Evolutionary conservation across 345 rosid species (phyloP).

Genomic region (Limnanthes douglasii): DNA sequence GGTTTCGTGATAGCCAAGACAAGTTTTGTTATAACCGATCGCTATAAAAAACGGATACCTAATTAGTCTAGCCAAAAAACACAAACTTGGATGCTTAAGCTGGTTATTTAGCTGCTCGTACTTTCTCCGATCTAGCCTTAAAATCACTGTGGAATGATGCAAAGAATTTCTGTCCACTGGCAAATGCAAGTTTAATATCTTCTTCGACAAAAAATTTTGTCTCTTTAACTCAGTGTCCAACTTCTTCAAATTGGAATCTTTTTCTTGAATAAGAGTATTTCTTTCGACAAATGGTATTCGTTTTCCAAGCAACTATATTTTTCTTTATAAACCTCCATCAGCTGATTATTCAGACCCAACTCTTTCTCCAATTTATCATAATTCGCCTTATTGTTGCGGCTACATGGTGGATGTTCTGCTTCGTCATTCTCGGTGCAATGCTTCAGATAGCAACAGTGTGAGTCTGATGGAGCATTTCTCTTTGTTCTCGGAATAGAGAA

Average conservation of each 20-base stretch:
- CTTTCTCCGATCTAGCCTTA: constrained; percentile 44
- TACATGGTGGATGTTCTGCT: constrained; percentile 13
- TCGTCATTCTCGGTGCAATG: too few relatives aligned
- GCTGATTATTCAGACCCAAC: constrained; percentile 22
- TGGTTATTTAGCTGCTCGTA: too few relatives aligned
- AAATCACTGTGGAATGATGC: constrained; percentile 47
- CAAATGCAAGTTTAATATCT: constrained; percentile 60
- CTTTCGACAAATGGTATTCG: constrained; percentile 36
- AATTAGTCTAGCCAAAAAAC: too few relatives aligned
- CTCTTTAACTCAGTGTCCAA: constrained; percentile 40
- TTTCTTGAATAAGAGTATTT: constrained; percentile 55
- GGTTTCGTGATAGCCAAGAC: too few relatives aligned
- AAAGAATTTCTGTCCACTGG: constrained; percentile 40
- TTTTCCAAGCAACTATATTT: constrained; percentile 33
- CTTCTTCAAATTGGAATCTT: constrained; percentile 51
- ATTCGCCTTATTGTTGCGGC: constrained; percentile 50
- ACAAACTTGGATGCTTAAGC: too few relatives aligned
- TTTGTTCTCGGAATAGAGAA: constrained; percentile 23
- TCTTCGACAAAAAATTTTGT: constrained; percentile 51
- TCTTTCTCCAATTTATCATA: constrained; percentile 31
- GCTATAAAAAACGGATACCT: too few relatives aligned
- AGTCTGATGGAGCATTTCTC: constrained; percentile 31
- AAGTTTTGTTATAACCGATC: too few relatives aligned
- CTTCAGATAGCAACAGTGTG: constrained; percentile 23
- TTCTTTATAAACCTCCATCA: constrained; percentile 34